phyloP scores from a whole-genome alignment of 306 rosid species.

The Lablab purpureus region DNA sequence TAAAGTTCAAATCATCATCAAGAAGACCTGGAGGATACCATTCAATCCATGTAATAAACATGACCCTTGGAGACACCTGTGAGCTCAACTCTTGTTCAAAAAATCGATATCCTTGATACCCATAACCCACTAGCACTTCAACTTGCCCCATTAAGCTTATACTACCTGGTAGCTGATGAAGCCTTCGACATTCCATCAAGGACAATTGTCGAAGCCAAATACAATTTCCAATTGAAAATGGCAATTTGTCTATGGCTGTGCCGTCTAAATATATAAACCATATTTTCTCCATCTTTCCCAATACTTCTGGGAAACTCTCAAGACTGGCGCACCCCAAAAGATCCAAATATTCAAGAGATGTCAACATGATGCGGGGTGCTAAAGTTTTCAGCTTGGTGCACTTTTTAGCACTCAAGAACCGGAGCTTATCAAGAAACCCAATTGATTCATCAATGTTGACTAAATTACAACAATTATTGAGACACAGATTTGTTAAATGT shows the following conservation, averaged over 20 bases:
- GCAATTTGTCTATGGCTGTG: conserved; percentile 10
- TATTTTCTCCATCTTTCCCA: conserved; percentile 35
- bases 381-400: conserved; percentile 16
- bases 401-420: background rate
- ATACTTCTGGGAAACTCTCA: background rate
- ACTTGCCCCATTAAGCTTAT: background rate
- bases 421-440: background rate
- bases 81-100: background rate
- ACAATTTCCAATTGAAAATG: conserved; percentile 16
- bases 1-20: no score
- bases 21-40: no score
- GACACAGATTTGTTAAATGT: background rate
- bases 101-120: background rate
- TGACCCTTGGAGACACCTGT: background rate
- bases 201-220: background rate
- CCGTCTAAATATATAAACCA: conserved; percentile 13
- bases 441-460: background rate
- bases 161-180: conserved; percentile 5
- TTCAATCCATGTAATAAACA: no score
- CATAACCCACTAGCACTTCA: background rate
- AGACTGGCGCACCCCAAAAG: conserved; percentile 12
- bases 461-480: background rate
- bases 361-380: conserved; percentile 19
- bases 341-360: conserved; percentile 38
- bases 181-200: background rate